These are phyloP conservation scores for Neofusicoccum umdonicola DNA, from an alignment of 2,329 filamentous ascomycete genomes.

Conservation along the genomic window DNA sequence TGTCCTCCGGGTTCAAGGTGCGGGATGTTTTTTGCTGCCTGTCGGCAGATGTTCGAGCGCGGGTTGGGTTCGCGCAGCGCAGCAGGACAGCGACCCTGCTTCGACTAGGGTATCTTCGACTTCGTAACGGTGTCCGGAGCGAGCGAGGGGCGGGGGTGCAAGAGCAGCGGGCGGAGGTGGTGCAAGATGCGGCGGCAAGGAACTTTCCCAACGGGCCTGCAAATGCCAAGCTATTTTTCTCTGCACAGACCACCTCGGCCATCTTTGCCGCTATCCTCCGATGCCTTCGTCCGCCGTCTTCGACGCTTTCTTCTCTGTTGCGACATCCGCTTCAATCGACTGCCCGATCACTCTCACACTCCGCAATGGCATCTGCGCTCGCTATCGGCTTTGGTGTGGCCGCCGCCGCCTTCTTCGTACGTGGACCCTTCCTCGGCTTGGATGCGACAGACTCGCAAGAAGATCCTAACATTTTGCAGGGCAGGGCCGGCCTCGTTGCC, in stretches of 20 bases:
- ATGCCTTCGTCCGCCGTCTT: neutral
- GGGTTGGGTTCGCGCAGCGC: neutral
- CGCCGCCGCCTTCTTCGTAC: conserved; percentile 64
- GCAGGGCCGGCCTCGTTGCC: conserved; percentile 87
- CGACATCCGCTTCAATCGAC: neutral
- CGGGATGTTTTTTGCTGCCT: neutral
- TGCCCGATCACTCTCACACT: neutral
- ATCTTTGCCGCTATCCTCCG: conserved; percentile 14
- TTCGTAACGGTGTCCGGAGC: neutral
- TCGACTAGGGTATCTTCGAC: neutral
- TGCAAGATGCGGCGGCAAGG: conserved; percentile 13
- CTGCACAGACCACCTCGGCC: conserved; percentile 13
- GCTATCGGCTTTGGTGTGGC: conserved; percentile 61
- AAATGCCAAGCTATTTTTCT: conserved; percentile 5
- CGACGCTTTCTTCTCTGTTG: neutral
- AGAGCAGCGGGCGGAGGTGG: neutral
- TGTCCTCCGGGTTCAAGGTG: neutral
- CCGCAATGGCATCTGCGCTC: conserved; percentile 57
- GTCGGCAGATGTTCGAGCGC: neutral
- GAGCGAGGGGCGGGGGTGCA: neutral
- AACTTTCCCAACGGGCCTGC: conserved; percentile 6
- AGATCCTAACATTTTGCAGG: conserved; percentile 52
- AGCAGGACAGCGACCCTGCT: neutral
- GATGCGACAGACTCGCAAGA: neutral
- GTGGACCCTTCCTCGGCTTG: conserved; percentile 20